Percentiles rank a stretch among this genome's conserved stretches.
Conservation (phyloP, 352 stramenopile species). For the Globisporangium barbulae region DNA sequence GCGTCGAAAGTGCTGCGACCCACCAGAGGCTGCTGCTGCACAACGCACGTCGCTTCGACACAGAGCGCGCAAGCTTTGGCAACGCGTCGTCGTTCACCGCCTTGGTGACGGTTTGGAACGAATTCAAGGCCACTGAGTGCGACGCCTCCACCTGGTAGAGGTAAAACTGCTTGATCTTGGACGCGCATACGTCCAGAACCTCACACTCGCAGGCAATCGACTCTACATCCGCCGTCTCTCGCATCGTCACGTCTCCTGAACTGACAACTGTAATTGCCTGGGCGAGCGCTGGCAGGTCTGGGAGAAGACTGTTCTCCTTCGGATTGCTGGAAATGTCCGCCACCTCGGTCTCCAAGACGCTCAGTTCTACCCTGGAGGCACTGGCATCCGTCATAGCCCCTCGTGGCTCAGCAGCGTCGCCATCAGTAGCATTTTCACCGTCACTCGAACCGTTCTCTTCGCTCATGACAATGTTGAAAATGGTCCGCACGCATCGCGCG, state of each 20-base stretch:
- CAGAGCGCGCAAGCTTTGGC: background rate
- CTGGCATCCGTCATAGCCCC: background rate
- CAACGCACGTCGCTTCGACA: slow-evolving; percentile 21
- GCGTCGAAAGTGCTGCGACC: slow-evolving; percentile 33
- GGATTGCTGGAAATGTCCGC: slow-evolving; percentile 20
- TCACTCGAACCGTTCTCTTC: background rate
- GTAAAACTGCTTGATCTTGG: slow-evolving; percentile 40
- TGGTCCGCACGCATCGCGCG: slow-evolving; percentile 26
- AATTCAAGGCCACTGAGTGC: slow-evolving; percentile 22
- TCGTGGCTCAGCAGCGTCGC: background rate
- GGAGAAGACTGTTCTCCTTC: slow-evolving; percentile 45
- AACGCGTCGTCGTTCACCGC: slow-evolving; percentile 14
- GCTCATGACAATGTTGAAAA: slow-evolving; percentile 16
- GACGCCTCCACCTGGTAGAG: slow-evolving; percentile 37
- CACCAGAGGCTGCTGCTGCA: slow-evolving; percentile 47
- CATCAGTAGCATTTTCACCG: background rate
- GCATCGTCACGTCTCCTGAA: slow-evolving; percentile 1
- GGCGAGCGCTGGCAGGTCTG: slow-evolving; percentile 31
- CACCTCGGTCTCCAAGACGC: slow-evolving; percentile 1
- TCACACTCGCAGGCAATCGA: slow-evolving; percentile 37
- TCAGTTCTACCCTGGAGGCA: background rate
- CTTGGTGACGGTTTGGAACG: slow-evolving; percentile 18
- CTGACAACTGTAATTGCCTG: slow-evolving; percentile 23
- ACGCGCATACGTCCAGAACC: slow-evolving; percentile 27
- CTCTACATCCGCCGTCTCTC: background rate